Conservation (phyloP, 257 asterid species). For the Cynanchum wilfordii region DNA sequence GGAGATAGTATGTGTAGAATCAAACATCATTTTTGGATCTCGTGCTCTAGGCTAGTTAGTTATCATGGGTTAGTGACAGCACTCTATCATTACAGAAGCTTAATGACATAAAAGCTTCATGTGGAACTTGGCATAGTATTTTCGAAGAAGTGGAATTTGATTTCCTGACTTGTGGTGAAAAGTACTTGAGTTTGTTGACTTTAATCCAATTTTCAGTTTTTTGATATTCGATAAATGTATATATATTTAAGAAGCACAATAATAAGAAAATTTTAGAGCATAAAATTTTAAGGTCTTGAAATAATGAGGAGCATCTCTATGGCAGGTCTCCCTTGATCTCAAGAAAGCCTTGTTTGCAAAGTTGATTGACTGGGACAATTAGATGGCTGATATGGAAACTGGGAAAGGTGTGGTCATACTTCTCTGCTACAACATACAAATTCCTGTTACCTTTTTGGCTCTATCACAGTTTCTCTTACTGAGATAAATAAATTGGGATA, state of each 20-base stretch:
- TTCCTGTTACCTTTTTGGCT: too few relatives aligned
- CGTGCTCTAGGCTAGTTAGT: too few relatives aligned
- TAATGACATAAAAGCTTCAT: not conserved
- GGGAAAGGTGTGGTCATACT: too few relatives aligned
- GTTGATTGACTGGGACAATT: conserved; percentile 94
- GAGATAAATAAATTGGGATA: too few relatives aligned
- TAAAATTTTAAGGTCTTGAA: not conserved
- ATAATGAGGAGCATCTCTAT: not conserved
- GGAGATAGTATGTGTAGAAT: not conserved
- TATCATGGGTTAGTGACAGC: not conserved
- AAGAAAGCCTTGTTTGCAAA: conserved; percentile 93
- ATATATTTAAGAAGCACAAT: not conserved
- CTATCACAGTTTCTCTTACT: too few relatives aligned
- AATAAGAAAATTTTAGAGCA: not conserved
- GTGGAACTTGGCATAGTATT: not conserved
- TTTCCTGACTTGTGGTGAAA: not conserved
- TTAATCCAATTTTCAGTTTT: not conserved
- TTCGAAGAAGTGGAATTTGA: not conserved
- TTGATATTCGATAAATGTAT: not conserved
- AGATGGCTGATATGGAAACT: conserved; percentile 88
- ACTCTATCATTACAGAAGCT: not conserved
- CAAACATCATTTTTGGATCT: not conserved
- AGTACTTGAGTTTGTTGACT: not conserved
- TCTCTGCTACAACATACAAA: too few relatives aligned
- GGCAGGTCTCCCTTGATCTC: conserved; percentile 91